Percentiles rank a stretch among this genome's conserved stretches.
Conservation (phyloP, 768 basidiomycete genomes). For the Suillus hirtellus region DNA sequence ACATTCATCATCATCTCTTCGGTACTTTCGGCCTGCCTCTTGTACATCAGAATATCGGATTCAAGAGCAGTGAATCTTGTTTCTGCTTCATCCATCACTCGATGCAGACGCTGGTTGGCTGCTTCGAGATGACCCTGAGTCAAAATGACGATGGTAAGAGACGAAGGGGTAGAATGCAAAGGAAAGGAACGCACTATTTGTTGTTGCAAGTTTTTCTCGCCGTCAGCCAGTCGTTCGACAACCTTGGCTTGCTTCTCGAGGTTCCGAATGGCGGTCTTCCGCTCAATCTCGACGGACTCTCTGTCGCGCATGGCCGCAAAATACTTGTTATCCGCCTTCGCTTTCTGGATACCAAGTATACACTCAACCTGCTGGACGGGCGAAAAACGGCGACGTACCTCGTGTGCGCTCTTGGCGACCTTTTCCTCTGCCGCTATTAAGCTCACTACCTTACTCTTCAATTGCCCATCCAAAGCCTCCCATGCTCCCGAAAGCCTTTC, state of each 20-base stretch:
- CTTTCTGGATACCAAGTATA: conserved; percentile 58
- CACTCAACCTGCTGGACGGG: not conserved
- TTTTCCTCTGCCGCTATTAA: conserved; percentile 74
- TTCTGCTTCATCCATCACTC: conserved; percentile 29
- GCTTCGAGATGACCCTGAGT: conserved; percentile 45
- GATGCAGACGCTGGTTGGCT: conserved; percentile 39
- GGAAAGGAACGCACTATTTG: conserved; percentile 55
- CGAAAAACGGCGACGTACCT: conserved; percentile 49
- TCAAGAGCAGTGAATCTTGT: conserved; percentile 32
- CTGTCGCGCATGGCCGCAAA: conserved; percentile 88
- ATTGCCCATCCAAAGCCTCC: conserved; percentile 79
- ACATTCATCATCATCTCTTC: conserved; percentile 42
- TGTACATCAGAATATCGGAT: conserved; percentile 34
- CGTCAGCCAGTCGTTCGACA: conserved; percentile 64
- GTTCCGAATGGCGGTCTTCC: conserved; percentile 59
- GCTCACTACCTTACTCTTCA: conserved; percentile 84
- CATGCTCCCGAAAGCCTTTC: conserved; percentile 85
- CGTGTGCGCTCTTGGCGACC: conserved; percentile 59
- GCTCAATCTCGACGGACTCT: conserved; percentile 77
- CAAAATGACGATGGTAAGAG: conserved; percentile 2
- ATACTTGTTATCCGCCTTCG: conserved; percentile 94
- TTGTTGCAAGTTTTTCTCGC: conserved; percentile 56
- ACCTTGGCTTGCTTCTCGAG: conserved; percentile 61
- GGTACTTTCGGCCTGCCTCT: conserved; percentile 42
- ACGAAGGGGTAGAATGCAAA: not conserved